Evolutionary conservation across 2,329 filamentous ascomycete genomes (phyloP).

Genomic region (Aspergillus pseudoglaucus): DNA sequence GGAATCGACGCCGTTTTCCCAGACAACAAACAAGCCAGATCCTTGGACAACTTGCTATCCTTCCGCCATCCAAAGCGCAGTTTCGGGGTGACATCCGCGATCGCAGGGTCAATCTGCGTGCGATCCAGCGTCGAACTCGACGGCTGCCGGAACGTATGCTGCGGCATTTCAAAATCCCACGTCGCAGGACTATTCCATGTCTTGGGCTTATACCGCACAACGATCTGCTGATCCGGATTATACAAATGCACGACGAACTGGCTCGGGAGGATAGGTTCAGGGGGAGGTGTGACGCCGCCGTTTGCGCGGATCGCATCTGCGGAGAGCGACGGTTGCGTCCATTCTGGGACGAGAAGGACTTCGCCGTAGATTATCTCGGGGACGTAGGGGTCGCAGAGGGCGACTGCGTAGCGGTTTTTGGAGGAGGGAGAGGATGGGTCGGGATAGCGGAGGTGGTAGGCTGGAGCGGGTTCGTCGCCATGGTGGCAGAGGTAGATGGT

Average conservation of each 20-base stretch:
- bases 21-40: constrained; percentile 81
- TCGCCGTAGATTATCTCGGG: constrained; percentile 81
- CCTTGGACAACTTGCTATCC: constrained; percentile 77
- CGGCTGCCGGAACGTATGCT: constrained; percentile 74
- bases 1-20: constrained; percentile 61
- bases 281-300: constrained; percentile 58
- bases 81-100: constrained; percentile 57
- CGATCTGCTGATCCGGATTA: constrained; percentile 80
- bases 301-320: constrained; percentile 69
- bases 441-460: constrained; percentile 72
- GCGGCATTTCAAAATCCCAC: constrained; percentile 91
- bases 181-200: constrained; percentile 73
- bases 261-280: constrained; percentile 67
- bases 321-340: constrained; percentile 75
- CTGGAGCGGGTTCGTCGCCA: constrained; percentile 70
- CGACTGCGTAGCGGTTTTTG: constrained; percentile 78
- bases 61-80: constrained; percentile 83
- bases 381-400: constrained; percentile 74
- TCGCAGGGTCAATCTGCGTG: constrained; percentile 56
- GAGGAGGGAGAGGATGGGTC: constrained; percentile 64
- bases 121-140: constrained; percentile 73
- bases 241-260: constrained; percentile 83
- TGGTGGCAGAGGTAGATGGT: constrained; percentile 53
- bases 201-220: constrained; percentile 60
- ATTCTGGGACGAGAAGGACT: constrained; percentile 75